Evolutionary conservation across 2,329 filamentous ascomycete genomes (phyloP).

Genomic region (Tolypocladium paradoxum): DNA sequence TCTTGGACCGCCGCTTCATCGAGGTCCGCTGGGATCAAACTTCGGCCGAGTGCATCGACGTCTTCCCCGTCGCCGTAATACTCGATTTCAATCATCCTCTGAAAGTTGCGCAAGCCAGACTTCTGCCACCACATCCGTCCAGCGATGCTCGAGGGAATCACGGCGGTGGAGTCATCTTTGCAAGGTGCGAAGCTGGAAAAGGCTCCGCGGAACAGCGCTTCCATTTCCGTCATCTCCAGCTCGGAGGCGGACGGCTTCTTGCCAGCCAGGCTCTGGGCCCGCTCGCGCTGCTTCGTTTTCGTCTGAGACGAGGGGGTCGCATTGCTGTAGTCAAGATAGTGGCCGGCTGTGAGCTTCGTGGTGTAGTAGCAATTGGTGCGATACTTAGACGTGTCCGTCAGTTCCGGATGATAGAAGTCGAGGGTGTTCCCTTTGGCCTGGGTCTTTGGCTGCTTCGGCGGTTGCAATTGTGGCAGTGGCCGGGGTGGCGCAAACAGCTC

Average conservation of each 20-base stretch:
- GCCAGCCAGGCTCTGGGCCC: slow-evolving; percentile 56
- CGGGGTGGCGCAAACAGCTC: slow-evolving; percentile 63
- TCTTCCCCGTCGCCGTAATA: slow-evolving; percentile 29
- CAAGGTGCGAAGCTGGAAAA: slow-evolving; percentile 74
- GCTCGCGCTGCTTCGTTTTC: slow-evolving; percentile 58
- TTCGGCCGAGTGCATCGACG: slow-evolving; percentile 21
- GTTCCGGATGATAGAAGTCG: slow-evolving; percentile 42
- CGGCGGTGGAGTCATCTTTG: slow-evolving; percentile 60
- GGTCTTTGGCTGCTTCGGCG: slow-evolving; percentile 61
- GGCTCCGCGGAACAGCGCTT: slow-evolving; percentile 62
- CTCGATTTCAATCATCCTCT: slow-evolving; percentile 49
- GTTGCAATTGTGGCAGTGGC: slow-evolving; percentile 53
- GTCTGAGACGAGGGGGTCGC: slow-evolving; percentile 43
- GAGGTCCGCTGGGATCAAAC: slow-evolving; percentile 26
- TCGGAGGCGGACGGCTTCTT: slow-evolving; percentile 46
- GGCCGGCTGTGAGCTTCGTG: slow-evolving; percentile 53
- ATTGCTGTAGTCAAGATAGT: slow-evolving; percentile 62
- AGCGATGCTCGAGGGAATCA: slow-evolving; percentile 57
- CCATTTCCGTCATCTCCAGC: slow-evolving; percentile 55
- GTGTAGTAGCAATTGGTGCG: slow-evolving; percentile 53
- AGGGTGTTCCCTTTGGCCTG: slow-evolving; percentile 52
- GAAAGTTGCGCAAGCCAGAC: slow-evolving; percentile 53
- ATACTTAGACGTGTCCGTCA: slow-evolving; percentile 43
- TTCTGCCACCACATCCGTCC: slow-evolving; percentile 70
- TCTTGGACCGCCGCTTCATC: slow-evolving; percentile 43